Conservation (phyloP, 2,329 filamentous ascomycete species). For the Furcasterigmium sp. region DNA sequence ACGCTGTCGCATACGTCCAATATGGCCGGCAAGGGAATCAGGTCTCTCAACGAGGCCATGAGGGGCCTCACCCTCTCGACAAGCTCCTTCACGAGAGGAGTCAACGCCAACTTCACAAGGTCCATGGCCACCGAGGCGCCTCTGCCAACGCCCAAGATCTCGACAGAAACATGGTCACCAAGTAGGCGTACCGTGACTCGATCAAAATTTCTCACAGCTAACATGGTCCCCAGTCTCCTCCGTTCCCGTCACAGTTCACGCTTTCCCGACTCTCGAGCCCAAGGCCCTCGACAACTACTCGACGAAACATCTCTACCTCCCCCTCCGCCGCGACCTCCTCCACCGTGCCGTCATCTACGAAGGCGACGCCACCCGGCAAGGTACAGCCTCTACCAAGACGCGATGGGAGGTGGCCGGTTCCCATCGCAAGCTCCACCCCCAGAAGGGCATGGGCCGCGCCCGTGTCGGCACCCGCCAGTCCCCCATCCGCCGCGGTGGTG, state of each 20-base stretch:
- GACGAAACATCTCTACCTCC: constrained; percentile 77
- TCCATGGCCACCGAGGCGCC: constrained; percentile 52
- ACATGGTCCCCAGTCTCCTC: constrained; percentile 40
- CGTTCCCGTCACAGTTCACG: constrained; percentile 81
- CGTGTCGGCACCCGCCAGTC: constrained; percentile 78
- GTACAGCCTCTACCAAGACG: constrained; percentile 78
- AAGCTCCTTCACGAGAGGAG: constrained; percentile 28
- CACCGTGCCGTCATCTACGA: constrained; percentile 91
- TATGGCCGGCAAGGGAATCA: constrained; percentile 44
- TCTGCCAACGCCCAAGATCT: constrained; percentile 24
- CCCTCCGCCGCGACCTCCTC: constrained; percentile 83
- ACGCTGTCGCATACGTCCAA: constrained; percentile 3
- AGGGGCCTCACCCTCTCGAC: constrained; percentile 41
- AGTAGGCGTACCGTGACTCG: too few relatives aligned
- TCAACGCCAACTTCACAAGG: constrained; percentile 34
- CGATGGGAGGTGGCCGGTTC: constrained; percentile 81
- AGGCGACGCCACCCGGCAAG: constrained; percentile 81
- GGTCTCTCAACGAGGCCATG: constrained; percentile 49
- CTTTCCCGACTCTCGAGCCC: constrained; percentile 86
- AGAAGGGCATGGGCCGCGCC: constrained; percentile 81
- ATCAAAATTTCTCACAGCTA: too few relatives aligned
- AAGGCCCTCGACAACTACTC: constrained; percentile 72
- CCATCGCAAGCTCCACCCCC: constrained; percentile 71
- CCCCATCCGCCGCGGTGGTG: constrained; percentile 78
- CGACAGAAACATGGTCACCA: constrained; percentile 37